Base-by-base conservation (phyloP, 805 yeast species). In the Ogataea parapolymorpha region DNA sequence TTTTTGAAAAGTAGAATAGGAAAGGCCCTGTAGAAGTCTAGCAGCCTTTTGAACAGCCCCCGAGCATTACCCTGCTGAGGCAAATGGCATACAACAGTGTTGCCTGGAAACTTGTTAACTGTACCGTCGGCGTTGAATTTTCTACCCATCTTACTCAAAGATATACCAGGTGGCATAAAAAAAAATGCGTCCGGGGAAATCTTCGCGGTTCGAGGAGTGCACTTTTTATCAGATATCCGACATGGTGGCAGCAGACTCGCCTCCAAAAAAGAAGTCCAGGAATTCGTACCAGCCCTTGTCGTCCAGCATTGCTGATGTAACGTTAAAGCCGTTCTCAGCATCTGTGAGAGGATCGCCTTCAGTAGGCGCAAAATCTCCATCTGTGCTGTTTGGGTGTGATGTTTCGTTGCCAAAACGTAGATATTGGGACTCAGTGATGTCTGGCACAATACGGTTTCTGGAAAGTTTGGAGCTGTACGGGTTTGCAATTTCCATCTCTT, bases 201-300 rank as follows among this genome's bases (percentile, higher is more conserved):
- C 20, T 29, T 17, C 13, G 18, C 12, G 35, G 41, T 23, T 26
- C 26, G 35, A 31, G 35, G 35, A 29, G 34, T 18, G 24, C 9
- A 12, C 22, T n/a, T 11, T 25, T 17, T 6, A 26, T 13, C 24
- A 16, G 32, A 22, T 30, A 1, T 12, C 33, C 10, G 33, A 17
- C 11, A n/a, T n/a, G 7, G 33, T 6, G 15, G 7, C 12, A 10
- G 23, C 12, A 10, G 31, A 6, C 13, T 31, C 41, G 3, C 37
- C 44, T 5, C 55, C 55, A 26, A 54, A 54, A 30, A 54, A 56
- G 39, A 54, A 56, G n/a, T 48, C 53, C 31, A 56, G 37, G 37
- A 56, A 56, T 23, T 55, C 58, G 22, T 45, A 41, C 61, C 61
- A 56, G 2, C 61, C 61, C n/a, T 55, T 51, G 26, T 54, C 59